These are phyloP conservation scores for Suhomyces chickasaworum DNA, from an alignment of 1,139 yeast genomes.

Conservation along the genomic window DNA sequence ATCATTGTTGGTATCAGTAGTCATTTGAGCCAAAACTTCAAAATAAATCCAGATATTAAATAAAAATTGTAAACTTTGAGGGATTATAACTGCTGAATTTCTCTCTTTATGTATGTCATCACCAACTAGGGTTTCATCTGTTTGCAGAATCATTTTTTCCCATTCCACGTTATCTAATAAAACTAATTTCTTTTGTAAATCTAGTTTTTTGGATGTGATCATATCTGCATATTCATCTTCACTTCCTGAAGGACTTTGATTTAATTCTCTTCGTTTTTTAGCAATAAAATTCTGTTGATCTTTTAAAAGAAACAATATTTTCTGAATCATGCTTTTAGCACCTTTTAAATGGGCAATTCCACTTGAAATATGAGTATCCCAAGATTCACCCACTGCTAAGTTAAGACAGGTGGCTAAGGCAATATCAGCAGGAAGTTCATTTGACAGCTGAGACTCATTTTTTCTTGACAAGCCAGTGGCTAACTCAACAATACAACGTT, in stretches of 20 bases:
- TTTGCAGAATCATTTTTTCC: conserved; percentile 30
- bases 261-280: conserved; percentile 17
- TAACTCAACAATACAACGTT: conserved; percentile 56
- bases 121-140: conserved; percentile 9
- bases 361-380: conserved; percentile 67
- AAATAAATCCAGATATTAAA: conserved; percentile 67
- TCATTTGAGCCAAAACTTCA: conserved; percentile 67
- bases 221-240: conserved; percentile 19
- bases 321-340: conserved; percentile 62
- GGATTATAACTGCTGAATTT: conserved; percentile 26
- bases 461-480: conserved; percentile 55
- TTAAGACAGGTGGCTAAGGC: conserved; percentile 66
- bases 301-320: conserved; percentile 38
- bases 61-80: conserved; percentile 52
- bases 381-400: conserved; percentile 64
- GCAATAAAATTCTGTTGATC: conserved; percentile 26
- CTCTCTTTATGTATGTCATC: conserved; percentile 3
- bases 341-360: conserved; percentile 71
- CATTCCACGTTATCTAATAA: conserved; percentile 40
- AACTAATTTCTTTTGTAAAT: conserved; percentile 31
- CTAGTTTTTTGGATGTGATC: conserved; percentile 18
- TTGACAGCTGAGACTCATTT: conserved; percentile 15
- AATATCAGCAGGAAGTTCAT: conserved; percentile 59
- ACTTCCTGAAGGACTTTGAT: conserved; percentile 15
- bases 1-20: conserved; percentile 51